A percentile compares a stretch with the other conserved stretches of the same genome.
phyloP scores from a whole-genome alignment of 2,329 filamentous ascomycete species.

The Pseudocercospora macadamiae region DNA sequence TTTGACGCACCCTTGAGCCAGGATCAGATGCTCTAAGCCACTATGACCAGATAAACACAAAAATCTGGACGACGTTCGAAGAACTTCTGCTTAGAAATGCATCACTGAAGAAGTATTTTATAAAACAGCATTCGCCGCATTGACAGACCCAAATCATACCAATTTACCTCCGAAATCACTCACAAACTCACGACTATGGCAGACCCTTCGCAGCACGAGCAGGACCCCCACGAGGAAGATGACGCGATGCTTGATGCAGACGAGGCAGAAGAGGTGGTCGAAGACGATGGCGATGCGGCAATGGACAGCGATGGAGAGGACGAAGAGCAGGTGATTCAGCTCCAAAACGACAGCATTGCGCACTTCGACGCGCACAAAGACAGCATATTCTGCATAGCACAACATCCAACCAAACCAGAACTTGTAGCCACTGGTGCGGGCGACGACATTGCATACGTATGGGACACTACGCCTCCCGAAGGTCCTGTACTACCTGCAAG shows the following conservation, averaged over 20 bases:
- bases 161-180: background rate
- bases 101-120: background rate
- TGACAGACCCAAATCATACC: background rate
- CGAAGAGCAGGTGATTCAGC: conserved; percentile 65
- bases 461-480: conserved; percentile 69
- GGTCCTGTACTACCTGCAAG: conserved; percentile 72
- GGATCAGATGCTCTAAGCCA: too few relatives aligned
- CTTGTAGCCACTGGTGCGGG: conserved; percentile 87
- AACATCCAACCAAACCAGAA: conserved; percentile 77
- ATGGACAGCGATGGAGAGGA: conserved; percentile 78
- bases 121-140: background rate
- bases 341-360: conserved; percentile 90
- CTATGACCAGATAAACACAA: background rate
- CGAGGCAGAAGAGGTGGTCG: conserved; percentile 75
- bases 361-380: conserved; percentile 91
- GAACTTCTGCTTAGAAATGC: conserved; percentile 7
- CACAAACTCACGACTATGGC: conserved; percentile 22
- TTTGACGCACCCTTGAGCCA: too few relatives aligned
- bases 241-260: conserved; percentile 75
- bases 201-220: conserved; percentile 24
- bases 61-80: background rate
- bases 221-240: conserved; percentile 59
- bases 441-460: conserved; percentile 83
- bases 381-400: conserved; percentile 91
- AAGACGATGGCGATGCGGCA: conserved; percentile 67